These are phyloP conservation scores for Fusarium sacchari DNA, from an alignment of 2,329 filamentous ascomycete species.

Conservation along the genomic window DNA sequence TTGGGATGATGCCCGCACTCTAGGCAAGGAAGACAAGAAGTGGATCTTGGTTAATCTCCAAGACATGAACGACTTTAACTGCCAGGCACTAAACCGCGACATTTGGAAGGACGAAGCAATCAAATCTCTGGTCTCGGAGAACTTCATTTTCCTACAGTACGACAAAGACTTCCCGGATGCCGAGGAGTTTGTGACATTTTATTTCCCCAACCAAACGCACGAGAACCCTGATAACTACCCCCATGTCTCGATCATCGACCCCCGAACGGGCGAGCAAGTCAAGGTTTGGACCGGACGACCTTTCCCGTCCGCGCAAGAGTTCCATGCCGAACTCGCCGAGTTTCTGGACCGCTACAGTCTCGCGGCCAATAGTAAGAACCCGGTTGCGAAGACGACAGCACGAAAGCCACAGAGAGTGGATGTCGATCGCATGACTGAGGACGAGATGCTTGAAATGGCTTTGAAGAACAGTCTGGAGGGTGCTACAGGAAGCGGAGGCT, in stretches of 20 bases:
- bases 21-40: conserved; percentile 88
- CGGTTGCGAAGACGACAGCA: conserved; percentile 74
- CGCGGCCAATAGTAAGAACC: conserved; percentile 88
- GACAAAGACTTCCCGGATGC: conserved; percentile 84
- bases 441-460: conserved; percentile 96
- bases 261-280: conserved; percentile 94
- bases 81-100: conserved; percentile 92
- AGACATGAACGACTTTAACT: conserved; percentile 92
- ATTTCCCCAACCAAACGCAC: conserved; percentile 75
- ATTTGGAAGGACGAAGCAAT: conserved; percentile 92
- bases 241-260: conserved; percentile 95
- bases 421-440: conserved; percentile 90
- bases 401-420: conserved; percentile 76
- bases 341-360: conserved; percentile 98
- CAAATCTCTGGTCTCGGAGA: conserved; percentile 82
- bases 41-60: conserved; percentile 98
- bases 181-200: conserved; percentile 87
- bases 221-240: conserved; percentile 92
- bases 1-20: conserved; percentile 86
- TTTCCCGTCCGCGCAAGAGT: conserved; percentile 79
- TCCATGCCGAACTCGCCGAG: conserved; percentile 90
- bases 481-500: conserved; percentile 46
- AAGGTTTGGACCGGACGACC: conserved; percentile 93
- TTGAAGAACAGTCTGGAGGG: conserved; percentile 85
- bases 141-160: conserved; percentile 97